Percentiles rank a stretch among this genome's conserved stretches.
These are phyloP conservation scores for Syncephalastrum monosporum DNA, from an alignment of 371 early-diverging fungal species.

Conservation along the genomic window DNA sequence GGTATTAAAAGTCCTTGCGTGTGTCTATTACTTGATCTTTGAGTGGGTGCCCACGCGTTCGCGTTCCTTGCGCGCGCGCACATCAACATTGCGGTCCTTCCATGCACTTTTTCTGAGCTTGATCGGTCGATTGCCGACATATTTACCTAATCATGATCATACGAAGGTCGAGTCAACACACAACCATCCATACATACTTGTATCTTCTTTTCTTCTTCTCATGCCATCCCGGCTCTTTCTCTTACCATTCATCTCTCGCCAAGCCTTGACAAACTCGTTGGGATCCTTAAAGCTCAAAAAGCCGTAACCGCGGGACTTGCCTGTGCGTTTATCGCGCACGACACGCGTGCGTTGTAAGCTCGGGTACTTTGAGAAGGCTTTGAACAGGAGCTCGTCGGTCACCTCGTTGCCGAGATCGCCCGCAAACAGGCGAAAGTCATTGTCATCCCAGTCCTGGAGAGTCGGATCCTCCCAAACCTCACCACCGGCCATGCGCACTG, in stretches of 20 bases:
- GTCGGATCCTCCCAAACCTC: conserved; percentile 95
- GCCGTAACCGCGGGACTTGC: conserved; percentile 81
- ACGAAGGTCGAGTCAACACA: too few species aligned
- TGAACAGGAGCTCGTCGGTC: conserved; percentile 74
- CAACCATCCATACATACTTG: too few species aligned
- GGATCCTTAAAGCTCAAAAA: conserved; percentile 84
- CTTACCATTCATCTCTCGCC: conserved; percentile 90
- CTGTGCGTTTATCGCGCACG: conserved; percentile 74
- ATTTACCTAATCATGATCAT: conserved; percentile 71
- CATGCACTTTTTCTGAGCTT: conserved; percentile 92
- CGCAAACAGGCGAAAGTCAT: conserved; percentile 84
- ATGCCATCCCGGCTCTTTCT: not conserved
- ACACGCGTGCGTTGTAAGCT: conserved; percentile 76
- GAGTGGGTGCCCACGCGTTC: conserved; percentile 47
- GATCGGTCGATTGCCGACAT: conserved; percentile 93
- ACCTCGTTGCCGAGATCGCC: conserved; percentile 92
- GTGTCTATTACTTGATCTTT: conserved; percentile 13
- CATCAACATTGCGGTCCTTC: conserved; percentile 88
- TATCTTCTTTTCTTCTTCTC: not conserved
- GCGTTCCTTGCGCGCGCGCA: conserved; percentile 45
- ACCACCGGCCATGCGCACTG: conserved; percentile 86
- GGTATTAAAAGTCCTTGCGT: too few species aligned
- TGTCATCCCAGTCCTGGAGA: conserved; percentile 87
- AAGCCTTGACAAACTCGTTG: conserved; percentile 81
- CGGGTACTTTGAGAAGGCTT: conserved; percentile 80